Conservation (phyloP, 768 basidiomycete genomes). For the Strobilomyces echinocephalus region DNA sequence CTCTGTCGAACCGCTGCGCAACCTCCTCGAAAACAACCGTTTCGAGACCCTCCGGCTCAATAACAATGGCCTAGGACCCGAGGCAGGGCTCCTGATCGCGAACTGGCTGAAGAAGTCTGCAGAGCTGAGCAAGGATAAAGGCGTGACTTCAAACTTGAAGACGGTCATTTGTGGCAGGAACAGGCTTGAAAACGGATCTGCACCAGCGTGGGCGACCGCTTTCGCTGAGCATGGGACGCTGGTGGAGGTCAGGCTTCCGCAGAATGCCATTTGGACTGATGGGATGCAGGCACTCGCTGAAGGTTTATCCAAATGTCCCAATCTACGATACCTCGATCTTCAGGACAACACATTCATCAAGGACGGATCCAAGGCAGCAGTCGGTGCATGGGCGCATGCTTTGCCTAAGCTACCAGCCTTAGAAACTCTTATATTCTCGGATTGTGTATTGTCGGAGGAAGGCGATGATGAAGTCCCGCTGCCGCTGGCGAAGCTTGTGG, state of each 20-base stretch:
- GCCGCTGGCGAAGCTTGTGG: slow-evolving; percentile 54
- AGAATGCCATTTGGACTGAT: slow-evolving; percentile 94
- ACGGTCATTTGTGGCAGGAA: slow-evolving; percentile 92
- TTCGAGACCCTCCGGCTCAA: slow-evolving; percentile 81
- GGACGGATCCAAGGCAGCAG: slow-evolving; percentile 54
- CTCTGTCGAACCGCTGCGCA: slow-evolving; percentile 90
- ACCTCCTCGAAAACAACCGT: slow-evolving; percentile 79
- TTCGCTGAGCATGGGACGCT: slow-evolving; percentile 82
- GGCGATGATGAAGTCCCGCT: slow-evolving; percentile 74
- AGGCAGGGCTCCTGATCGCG: slow-evolving; percentile 81
- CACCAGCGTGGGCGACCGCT: slow-evolving; percentile 78
- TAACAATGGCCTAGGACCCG: slow-evolving; percentile 94
- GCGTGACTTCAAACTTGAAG: slow-evolving; percentile 65
- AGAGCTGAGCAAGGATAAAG: slow-evolving; percentile 56
- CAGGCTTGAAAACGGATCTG: slow-evolving; percentile 89
- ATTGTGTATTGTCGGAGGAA: slow-evolving; percentile 74
- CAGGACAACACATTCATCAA: slow-evolving; percentile 86
- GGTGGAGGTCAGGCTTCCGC: slow-evolving; percentile 86
- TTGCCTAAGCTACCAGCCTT: slow-evolving; percentile 69
- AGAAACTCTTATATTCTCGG: slow-evolving; percentile 80
- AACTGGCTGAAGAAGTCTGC: slow-evolving; percentile 79
- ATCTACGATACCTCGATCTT: slow-evolving; percentile 76
- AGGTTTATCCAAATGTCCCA: slow-evolving; percentile 64
- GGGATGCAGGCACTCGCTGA: slow-evolving; percentile 76
- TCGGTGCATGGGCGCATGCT: slow-evolving; percentile 58